Conservation (phyloP, 164 flowering plant genomes). For the Malania oleifera region DNA sequence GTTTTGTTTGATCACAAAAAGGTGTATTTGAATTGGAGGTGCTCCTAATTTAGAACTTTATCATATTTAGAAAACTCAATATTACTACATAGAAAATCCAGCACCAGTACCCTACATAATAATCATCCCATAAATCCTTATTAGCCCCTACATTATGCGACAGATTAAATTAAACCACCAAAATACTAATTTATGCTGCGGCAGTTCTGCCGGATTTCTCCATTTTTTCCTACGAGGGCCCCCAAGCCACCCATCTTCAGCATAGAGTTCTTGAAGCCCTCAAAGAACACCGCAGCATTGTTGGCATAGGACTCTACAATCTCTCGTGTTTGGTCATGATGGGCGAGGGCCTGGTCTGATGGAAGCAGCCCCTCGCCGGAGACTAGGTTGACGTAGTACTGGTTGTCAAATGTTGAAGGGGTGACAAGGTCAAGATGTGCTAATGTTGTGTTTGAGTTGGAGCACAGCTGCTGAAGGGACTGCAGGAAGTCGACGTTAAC, state of each 20-base stretch:
- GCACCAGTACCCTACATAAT: too few species aligned
- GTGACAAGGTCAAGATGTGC: constrained; percentile 64
- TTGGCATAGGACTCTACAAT: constrained; percentile 41
- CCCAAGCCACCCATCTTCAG: constrained; percentile 62
- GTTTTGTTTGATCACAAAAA: too few species aligned
- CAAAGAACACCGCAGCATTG: constrained; percentile 39
- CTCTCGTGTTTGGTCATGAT: constrained; percentile 25
- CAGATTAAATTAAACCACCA: too few species aligned
- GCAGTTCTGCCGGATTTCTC: constrained; percentile 57
- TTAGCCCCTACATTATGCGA: too few species aligned
- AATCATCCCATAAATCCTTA: too few species aligned
- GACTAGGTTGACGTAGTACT: constrained; percentile 64
- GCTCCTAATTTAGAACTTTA: too few species aligned
- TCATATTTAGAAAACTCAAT: too few species aligned
- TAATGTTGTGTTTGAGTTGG: constrained; percentile 26
- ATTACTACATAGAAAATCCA: too few species aligned
- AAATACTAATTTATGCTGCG: too few species aligned
- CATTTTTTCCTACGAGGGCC: constrained; percentile 25
- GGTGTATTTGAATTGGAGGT: too few species aligned
- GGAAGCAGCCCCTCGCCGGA: constrained; percentile 65
- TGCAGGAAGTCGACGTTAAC: constrained; percentile 37
- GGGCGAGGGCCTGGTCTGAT: constrained; percentile 60
- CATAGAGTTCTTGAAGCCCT: constrained; percentile 65
- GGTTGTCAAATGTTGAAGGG: constrained; percentile 71
- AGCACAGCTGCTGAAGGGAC: constrained; percentile 58